Evolutionary conservation across 225 moss, liverwort and hornwort genomes (phyloP), one percentile per base, ranked within the genome.

Genomic region (Sphagnum tenellum): DNA sequence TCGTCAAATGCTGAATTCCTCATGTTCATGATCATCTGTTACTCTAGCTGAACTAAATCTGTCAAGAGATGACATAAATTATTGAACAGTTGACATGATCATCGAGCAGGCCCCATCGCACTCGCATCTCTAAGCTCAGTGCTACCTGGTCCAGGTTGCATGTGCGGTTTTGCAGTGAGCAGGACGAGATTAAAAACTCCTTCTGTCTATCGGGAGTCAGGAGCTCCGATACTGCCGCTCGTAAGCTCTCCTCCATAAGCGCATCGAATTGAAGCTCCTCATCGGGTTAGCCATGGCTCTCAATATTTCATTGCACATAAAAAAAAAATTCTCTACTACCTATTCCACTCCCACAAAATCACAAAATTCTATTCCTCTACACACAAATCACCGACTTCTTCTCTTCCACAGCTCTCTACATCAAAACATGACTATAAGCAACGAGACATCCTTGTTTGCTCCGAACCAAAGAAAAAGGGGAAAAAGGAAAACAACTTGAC

Each of bases 41-140:
- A 87, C 81, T 53, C 83, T 73, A 8, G 86, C 78, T 4, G 93
- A 49, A 88, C 93, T 14, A 94, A 78, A 66, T 79, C 80, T 10
- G 93, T 94, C 69, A 94, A 57, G 57, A 88, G 78, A 57, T 83
- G 86, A 89, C 93, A 94, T 46, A 89, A 88, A 62, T 80, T 78
- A 63, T 94, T 86, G 48, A 90, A 94, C 59, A 89, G 73, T 71
- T 90, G 89, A 49, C 92, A 75, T 12, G 92, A 86, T 70, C 69
- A 75, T 67, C 92, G 81, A 56, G 89, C 92, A 46, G 89, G 71
- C 44, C 89, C 89, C 58, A 89, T 86, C 3, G 92, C 89, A 75
- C 89, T 93, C 65, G 89, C 92, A 69, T 89, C 89, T 93, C 92
- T 77, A 93, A 58, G 12, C 63, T 73, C 65, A 80, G 65, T 14